Percentiles rank a stretch among this genome's conserved stretches.
Conservation (phyloP, 106 monocot species). For the Dioscorea alata region DNA sequence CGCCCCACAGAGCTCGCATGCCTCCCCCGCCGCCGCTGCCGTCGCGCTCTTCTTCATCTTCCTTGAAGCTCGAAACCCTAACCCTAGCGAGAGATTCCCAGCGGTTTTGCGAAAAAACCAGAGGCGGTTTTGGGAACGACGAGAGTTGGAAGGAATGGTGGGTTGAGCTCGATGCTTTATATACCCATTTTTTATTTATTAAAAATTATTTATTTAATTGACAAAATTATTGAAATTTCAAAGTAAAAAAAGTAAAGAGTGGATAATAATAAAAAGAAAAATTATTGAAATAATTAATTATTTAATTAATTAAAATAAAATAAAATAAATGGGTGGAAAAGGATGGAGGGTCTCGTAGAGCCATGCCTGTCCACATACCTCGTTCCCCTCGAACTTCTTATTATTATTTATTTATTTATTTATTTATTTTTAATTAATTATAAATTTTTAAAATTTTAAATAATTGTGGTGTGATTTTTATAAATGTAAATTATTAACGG, state of each 20-base stretch:
- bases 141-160: not conserved
- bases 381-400: slow-evolving; percentile 22
- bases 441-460: no score
- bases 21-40: not conserved
- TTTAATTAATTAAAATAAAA: not conserved
- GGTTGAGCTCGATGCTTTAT: not conserved
- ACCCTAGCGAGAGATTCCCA: not conserved
- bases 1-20: slow-evolving; percentile 61
- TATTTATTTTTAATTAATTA: no score
- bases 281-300: not conserved
- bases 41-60: not conserved
- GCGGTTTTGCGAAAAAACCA: not conserved
- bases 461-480: no score
- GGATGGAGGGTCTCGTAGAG: not conserved
- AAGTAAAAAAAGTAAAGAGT: no score
- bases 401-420: not conserved
- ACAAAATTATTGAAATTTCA: no score
- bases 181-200: no score
- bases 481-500: no score
- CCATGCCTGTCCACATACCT: slow-evolving; percentile 28
- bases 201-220: no score
- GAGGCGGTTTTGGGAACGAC: not conserved
- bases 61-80: not conserved
- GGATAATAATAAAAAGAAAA: not conserved
- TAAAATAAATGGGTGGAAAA: not conserved